Evolutionary conservation across 2,329 filamentous ascomycete genomes (phyloP).

Genomic region (Trichoderma polysporum): DNA sequence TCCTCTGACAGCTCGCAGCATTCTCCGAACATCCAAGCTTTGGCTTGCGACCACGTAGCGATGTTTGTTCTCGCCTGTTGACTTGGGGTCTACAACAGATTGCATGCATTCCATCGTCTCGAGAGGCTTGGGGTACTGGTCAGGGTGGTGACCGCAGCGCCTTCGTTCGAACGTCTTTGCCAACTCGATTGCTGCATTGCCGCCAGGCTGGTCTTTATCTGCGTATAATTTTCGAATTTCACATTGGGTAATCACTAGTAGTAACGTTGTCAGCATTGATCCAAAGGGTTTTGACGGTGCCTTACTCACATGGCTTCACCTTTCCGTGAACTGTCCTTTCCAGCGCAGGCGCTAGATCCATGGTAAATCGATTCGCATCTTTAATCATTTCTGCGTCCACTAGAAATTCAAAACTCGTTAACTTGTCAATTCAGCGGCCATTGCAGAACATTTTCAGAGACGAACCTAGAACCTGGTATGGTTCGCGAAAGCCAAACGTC

Average conservation of each 20-base stretch:
- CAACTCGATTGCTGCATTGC: slow-evolving; percentile 63
- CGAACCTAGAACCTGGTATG: slow-evolving; percentile 82
- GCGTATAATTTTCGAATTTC: slow-evolving; percentile 77
- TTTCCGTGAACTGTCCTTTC: slow-evolving; percentile 83
- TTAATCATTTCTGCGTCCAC: slow-evolving; percentile 83
- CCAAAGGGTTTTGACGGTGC: background rate
- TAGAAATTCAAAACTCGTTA: slow-evolving; percentile 28
- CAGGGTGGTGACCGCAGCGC: slow-evolving; percentile 74
- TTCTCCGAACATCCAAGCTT: slow-evolving; percentile 60
- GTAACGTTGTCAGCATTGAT: slow-evolving; percentile 26
- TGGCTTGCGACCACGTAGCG: slow-evolving; percentile 77
- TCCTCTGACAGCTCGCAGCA: slow-evolving; percentile 65
- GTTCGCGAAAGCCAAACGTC: slow-evolving; percentile 86
- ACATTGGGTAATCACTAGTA: slow-evolving; percentile 76
- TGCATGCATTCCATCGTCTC: slow-evolving; percentile 67
- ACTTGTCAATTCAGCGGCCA: background rate
- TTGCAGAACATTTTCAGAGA: slow-evolving; percentile 1
- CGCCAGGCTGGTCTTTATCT: slow-evolving; percentile 53
- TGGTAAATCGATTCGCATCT: slow-evolving; percentile 80
- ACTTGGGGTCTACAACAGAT: slow-evolving; percentile 77
- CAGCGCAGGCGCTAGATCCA: slow-evolving; percentile 77
- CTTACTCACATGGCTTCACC: slow-evolving; percentile 70
- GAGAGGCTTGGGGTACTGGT: slow-evolving; percentile 69
- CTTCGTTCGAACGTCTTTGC: slow-evolving; percentile 75
- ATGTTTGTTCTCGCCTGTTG: slow-evolving; percentile 69